Evolutionary conservation across 169 alveolate genomes (phyloP).

Genomic region (Cryptosporidium sp.): DNA sequence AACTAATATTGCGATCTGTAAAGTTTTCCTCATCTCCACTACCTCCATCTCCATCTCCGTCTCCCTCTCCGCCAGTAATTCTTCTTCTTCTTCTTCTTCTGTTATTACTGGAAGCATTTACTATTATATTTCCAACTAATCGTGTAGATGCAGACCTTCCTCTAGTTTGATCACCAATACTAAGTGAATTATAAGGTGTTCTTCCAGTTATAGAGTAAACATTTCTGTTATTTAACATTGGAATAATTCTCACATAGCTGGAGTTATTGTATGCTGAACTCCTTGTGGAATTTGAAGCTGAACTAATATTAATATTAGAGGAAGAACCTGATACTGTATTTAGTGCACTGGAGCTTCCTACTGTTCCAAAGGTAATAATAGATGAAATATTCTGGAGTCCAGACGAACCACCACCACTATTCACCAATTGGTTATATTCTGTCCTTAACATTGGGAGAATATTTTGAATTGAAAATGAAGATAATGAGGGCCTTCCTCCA

Average conservation of each 20-base stretch:
- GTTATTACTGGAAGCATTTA: not conserved
- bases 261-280: not conserved
- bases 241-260: conserved; percentile 41
- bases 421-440: conserved; percentile 38
- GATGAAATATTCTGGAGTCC: conserved; percentile 18
- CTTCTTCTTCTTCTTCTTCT: not conserved
- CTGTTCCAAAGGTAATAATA: conserved; percentile 14
- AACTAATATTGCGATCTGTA: not conserved
- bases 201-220: no score
- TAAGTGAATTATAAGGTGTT: not conserved
- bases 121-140: not conserved
- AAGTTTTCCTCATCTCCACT: conserved; percentile 2
- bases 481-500: conserved; percentile 5
- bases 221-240: conserved; percentile 37
- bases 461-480: conserved; percentile 46
- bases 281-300: not conserved
- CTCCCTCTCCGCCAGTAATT: not conserved
- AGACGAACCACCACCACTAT: not conserved
- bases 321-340: not conserved
- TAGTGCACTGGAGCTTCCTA: not conserved
- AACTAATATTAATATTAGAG: not conserved
- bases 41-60: not conserved
- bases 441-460: conserved; percentile 37
- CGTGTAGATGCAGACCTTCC: conserved; percentile 1
- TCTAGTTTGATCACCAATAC: not conserved